Evolutionary conservation across 305 asterid genomes (phyloP), one percentile per base, ranked within the genome.

Genomic region (Solanum chacoense): DNA sequence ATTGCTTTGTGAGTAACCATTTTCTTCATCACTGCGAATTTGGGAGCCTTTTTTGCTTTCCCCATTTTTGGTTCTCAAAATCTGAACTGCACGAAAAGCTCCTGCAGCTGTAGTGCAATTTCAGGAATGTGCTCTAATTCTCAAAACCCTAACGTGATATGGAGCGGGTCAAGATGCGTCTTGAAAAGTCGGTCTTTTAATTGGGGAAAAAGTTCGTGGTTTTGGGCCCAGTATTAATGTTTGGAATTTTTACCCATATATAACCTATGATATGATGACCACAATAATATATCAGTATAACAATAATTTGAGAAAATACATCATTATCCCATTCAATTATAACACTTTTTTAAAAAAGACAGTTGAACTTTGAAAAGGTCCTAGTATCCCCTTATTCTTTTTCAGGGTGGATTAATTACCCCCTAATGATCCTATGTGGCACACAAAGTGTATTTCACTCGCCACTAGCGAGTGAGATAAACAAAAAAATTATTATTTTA

Each of bases 11-110:
- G 93, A 20, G 98, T 89, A 81, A 95, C 90, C 89, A 93, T 91
- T 67, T 95, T 97, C 94, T 97, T 97, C 99, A 97, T 93, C 16
- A 93, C 98, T 34, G 99, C 99, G 22, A 97, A 97, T 91, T 97
- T 96, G 65, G 96, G 98, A 14, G 93, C 6, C 88, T 92, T 97
- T 92, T 91, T 96, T 9, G 99, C 99, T 93, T 94, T 97, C n/a
- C 99, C 99, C 99, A 97, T 50, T 36, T 73, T 75, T 2, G 12
- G 34, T 8, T 87, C 74, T 81, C 71, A 29, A 42, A 42, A 29
- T 42, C 38, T 40, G 76, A 75, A 83, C 38, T 34, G 59, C 26
- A 20, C 72, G 10, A 40, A 16, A 18, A 1, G 24, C 3, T 80
- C 28, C 67, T 29, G 38, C 4, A 13, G n/a, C 36, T 79, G 14